A percentile compares a stretch with the other conserved stretches of the same genome.
Evolutionary conservation across 2,329 filamentous ascomycete species (phyloP).

Genomic region (Pseudocercospora pini-densiflorae): DNA sequence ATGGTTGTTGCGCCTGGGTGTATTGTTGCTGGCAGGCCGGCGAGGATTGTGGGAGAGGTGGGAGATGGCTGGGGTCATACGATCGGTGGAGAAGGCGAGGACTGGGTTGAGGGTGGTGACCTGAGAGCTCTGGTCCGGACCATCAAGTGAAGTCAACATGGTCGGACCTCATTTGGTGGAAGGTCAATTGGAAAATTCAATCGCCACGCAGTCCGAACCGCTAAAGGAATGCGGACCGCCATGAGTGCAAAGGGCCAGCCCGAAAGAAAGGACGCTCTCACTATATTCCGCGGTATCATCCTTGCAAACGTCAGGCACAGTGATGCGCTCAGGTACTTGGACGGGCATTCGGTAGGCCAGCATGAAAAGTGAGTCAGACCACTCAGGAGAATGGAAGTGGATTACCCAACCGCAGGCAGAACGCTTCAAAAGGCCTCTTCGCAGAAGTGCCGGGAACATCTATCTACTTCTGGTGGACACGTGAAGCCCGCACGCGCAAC

Average conservation of each 20-base stretch:
- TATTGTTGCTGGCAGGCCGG: slow-evolving; percentile 84
- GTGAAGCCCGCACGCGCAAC: not conserved
- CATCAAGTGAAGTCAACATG: slow-evolving; percentile 42
- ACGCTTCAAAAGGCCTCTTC: not conserved
- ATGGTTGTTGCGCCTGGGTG: slow-evolving; percentile 94
- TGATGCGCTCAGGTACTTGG: not conserved
- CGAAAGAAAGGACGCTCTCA: too few relatives aligned
- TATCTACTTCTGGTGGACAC: not conserved
- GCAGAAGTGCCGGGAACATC: not conserved
- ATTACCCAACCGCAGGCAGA: not conserved
- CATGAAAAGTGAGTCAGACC: not conserved
- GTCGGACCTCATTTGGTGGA: not conserved
- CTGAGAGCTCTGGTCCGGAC: slow-evolving; percentile 54
- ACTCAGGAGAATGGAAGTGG: not conserved
- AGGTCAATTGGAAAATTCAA: not conserved
- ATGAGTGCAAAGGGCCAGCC: not conserved
- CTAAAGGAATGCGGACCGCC: not conserved
- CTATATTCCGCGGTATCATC: too few relatives aligned
- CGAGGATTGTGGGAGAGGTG: slow-evolving; percentile 79
- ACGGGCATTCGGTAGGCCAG: not conserved
- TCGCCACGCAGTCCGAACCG: not conserved
- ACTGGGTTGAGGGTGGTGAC: slow-evolving; percentile 56
- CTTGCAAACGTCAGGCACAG: too few relatives aligned
- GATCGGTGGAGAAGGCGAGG: slow-evolving; percentile 48
- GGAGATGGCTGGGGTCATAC: slow-evolving; percentile 65